These are phyloP conservation scores for Colletotrichum sp. DNA, from an alignment of 2,329 filamentous ascomycete species.

Conservation along the genomic window DNA sequence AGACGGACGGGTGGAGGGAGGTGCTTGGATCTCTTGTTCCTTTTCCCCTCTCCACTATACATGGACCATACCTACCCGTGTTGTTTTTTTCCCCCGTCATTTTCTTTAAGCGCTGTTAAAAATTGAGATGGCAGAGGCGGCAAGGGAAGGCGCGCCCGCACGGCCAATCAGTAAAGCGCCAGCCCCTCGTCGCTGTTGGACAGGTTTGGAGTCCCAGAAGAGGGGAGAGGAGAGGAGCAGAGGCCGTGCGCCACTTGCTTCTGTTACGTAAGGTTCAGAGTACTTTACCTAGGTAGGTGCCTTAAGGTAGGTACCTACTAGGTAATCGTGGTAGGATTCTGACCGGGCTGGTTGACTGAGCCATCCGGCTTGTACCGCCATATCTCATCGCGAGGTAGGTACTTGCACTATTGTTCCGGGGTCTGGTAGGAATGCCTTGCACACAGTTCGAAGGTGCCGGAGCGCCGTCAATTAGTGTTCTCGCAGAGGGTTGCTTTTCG, in stretches of 20 bases:
- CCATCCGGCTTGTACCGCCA: neutral
- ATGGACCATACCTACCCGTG: neutral
- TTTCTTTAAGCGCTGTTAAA: conserved; percentile 4
- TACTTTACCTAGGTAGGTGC: neutral
- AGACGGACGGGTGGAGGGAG: neutral
- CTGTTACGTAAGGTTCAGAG: neutral
- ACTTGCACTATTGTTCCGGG: neutral
- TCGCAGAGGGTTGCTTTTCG: neutral
- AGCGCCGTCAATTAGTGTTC: neutral
- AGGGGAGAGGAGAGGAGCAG: neutral
- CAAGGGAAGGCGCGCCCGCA: neutral
- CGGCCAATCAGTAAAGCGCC: conserved; percentile 4
- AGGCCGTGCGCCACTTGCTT: conserved; percentile 3
- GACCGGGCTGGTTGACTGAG: neutral
- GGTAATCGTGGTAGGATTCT: neutral
- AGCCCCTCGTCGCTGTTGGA: neutral
- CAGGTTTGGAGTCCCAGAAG: neutral
- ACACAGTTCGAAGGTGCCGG: neutral
- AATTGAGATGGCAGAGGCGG: conserved; percentile 17
- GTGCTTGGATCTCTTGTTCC: neutral
- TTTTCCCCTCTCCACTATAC: neutral
- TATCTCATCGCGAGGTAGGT: neutral
- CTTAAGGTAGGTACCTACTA: no score
- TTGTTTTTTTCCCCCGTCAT: neutral
- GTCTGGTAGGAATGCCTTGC: neutral